Base-by-base conservation (phyloP, 768 basidiomycete genomes). In the Leucogyrophana mollusca region DNA sequence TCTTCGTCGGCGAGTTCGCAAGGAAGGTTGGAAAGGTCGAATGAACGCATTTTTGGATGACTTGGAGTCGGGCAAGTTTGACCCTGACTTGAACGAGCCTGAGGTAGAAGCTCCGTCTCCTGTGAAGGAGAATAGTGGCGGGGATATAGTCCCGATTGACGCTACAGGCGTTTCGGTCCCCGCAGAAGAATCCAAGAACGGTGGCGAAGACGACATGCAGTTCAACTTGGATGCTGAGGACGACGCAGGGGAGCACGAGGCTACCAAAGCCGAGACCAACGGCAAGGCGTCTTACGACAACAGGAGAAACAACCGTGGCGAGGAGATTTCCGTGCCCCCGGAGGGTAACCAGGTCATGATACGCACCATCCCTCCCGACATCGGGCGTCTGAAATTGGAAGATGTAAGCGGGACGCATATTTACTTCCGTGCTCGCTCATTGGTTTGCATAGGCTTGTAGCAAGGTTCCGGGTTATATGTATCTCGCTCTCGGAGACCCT, bases 281-380 rank as follows among this genome's bases (percentile, higher is more conserved):
- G 83, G 83, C 21, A 87, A 77, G 61, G 61, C 61, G 24, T 47
- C 56, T 18, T 56, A 55, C 45, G 77, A 78, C 44, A 71, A 68
- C 54, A 79, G 64, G 54, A 76, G 74, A 37, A 65, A 56, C 47
- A 81, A 76, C 55, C 79, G 83, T 35, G 84, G 80, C 6, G 85
- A 91, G 59, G 90, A 93, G 59, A 65, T 79, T 47, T 79, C 81
- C 46, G 83, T 79, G 18, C 69, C 74, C 34, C 80, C 87, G 13
- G 89, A 92, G 56, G 90, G 88, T 18, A 90, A 90, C 56, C 87
- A 96, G 60, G 84, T 96, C 45, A 93, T 94, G 82, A 94, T 96
- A 60, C 83, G 93, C 49, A 94, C 92, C 14, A 93, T 96, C 53
- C 93, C 93, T 38, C 93, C 94, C 20, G 90, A 93, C 54, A 93